Percentiles rank a stretch among this genome's conserved stretches.
Evolutionary conservation across 371 early-diverging fungal genomes (phyloP).

Genomic region (Zychaea mexicana): DNA sequence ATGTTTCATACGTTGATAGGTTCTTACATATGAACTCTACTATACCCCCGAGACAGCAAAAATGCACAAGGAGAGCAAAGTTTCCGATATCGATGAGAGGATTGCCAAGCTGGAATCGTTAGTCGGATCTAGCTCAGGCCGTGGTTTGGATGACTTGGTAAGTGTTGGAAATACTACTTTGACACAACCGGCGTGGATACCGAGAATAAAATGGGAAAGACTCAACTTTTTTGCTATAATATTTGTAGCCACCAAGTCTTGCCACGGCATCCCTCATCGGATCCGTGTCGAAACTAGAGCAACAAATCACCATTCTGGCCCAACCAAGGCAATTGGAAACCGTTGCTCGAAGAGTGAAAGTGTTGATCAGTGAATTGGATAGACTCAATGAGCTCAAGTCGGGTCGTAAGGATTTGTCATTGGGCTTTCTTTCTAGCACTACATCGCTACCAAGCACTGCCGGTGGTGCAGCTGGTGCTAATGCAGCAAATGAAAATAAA

Average conservation of each 20-base stretch:
- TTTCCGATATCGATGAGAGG: constrained; percentile 76
- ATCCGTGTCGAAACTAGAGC: constrained; percentile 76
- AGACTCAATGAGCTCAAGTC: constrained; percentile 70
- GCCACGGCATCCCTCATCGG: constrained; percentile 59
- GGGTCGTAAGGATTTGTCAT: constrained; percentile 46
- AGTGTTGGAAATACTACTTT: neutral
- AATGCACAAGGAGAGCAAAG: constrained; percentile 60
- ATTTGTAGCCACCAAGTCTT: constrained; percentile 35
- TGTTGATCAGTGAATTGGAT: constrained; percentile 74
- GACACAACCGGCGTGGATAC: too few relatives aligned
- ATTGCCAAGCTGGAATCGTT: constrained; percentile 78
- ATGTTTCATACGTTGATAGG: constrained; percentile 33
- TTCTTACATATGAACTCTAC: constrained; percentile 77
- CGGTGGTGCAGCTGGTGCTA: constrained; percentile 4
- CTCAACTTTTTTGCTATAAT: neutral
- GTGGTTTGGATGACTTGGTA: constrained; percentile 56
- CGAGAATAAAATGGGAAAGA: too few relatives aligned
- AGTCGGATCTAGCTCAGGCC: constrained; percentile 72
- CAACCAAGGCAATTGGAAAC: constrained; percentile 83
- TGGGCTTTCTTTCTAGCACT: constrained; percentile 18
- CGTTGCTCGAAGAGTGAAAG: constrained; percentile 71
- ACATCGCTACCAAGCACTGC: neutral
- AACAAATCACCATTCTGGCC: constrained; percentile 75
- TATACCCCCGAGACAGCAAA: constrained; percentile 73
- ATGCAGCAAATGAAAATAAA: constrained; percentile 15